Evolutionary conservation across 1,284 basidiomycete genomes (phyloP).

Genomic region (Melampsora larici-populina): DNA sequence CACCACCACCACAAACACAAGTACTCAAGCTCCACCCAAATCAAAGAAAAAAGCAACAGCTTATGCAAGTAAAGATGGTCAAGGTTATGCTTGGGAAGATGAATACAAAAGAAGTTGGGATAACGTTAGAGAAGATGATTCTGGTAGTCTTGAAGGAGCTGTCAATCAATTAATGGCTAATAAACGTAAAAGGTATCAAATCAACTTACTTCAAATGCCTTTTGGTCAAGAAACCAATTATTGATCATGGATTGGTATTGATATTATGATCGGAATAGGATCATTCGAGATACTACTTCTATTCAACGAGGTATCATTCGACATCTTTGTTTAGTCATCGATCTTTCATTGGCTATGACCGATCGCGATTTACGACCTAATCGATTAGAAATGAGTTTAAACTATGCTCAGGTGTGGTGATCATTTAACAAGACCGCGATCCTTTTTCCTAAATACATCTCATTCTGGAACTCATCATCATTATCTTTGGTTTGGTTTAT

Average conservation of each 20-base stretch:
- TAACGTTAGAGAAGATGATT: conserved; percentile 90
- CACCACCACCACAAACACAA: background rate
- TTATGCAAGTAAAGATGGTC: conserved; percentile 41
- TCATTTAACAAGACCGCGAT: background rate
- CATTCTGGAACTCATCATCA: background rate
- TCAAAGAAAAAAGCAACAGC: conserved; percentile 37
- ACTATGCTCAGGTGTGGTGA: conserved; percentile 65
- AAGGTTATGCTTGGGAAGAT: conserved; percentile 85
- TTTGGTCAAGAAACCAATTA: background rate
- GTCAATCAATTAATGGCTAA: conserved; percentile 84
- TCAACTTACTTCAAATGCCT: conserved; percentile 39
- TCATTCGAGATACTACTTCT: conserved; percentile 72
- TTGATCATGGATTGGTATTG: background rate
- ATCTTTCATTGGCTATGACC: conserved; percentile 85
- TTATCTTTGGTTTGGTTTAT: background rate
- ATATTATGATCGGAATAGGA: conserved; percentile 10
- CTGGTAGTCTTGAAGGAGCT: conserved; percentile 80
- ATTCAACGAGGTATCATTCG: conserved; percentile 94
- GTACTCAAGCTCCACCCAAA: background rate
- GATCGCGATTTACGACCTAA: conserved; percentile 94
- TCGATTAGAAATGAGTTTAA: conserved; percentile 80
- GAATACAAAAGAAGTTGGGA: conserved; percentile 95
- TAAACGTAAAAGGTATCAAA: conserved; percentile 77
- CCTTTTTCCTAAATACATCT: too few relatives aligned
- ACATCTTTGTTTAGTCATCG: conserved; percentile 83